Evolutionary conservation across 108 stramenopile species (phyloP), one percentile per base, ranked within the genome.

Genomic region (Nitzschia palea): DNA sequence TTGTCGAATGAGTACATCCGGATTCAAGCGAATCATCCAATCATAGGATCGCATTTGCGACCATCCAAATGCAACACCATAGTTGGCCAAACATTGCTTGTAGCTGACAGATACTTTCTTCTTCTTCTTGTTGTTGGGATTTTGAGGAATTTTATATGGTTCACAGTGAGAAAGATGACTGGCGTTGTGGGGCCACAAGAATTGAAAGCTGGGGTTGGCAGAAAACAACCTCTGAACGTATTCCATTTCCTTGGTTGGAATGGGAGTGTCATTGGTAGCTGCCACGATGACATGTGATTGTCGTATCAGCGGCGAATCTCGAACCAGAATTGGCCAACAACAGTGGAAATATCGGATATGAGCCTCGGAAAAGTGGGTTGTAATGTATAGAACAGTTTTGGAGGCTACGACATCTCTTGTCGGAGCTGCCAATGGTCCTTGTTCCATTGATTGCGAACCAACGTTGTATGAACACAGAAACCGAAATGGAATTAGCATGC

Each of bases 21-120:
- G 80, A 63, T 80, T 80, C 28, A 80, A 31, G 0, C 80, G 74
- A 12, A 80, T 67, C 32, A 80, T 57, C 80, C 80, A 80, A 47
- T 80, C 80, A 59, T 76, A 80, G 1, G 33, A 35, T 50, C 15
- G 29, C n/a, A n/a, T n/a, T 63, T 18, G 27, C 14, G 26, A 23
- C 47, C 62, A 52, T 14, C 68, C 61, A 31, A 48, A 27, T n/a
- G 17, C 14, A 2, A 64, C 42, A 27, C 69, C 76, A 44, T 58
- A 52, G 2, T 63, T 74, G 22, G 74, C 51, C 2, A 67, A 61
- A 18, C 65, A 65, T 37, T 65, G 45, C 9, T 48, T 62, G 63
- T 28, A 70, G 43, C 23, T 52, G 31, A 44, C 37, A 3, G 56
- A 47, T 5, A 40, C 23, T 36, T 35, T 52, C n/a, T 27, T 32